Evolutionary conservation across 495 filamentous ascomycete genomes (phyloP).

Genomic region (Penicillium canescens): DNA sequence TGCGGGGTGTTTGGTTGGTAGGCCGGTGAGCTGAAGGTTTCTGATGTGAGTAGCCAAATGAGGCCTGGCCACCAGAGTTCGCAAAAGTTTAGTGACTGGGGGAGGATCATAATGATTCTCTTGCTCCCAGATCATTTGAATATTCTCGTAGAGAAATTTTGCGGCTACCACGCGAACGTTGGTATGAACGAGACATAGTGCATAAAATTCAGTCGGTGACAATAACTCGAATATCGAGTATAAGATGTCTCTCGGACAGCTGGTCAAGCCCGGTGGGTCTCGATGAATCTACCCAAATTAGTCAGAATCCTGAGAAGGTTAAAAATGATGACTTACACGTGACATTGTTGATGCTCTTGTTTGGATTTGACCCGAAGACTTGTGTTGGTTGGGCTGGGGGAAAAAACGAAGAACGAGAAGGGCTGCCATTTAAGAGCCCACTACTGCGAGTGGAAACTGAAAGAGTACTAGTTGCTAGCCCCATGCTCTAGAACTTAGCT

Average conservation of each 20-base stretch:
- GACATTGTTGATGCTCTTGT: background rate
- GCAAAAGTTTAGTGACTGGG: slow-evolving; percentile 14
- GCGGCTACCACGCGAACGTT: slow-evolving; percentile 10
- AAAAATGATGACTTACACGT: background rate
- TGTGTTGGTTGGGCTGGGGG: background rate
- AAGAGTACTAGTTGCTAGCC: no score
- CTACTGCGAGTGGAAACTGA: no score
- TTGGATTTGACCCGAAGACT: background rate
- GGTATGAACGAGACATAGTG: slow-evolving; percentile 15
- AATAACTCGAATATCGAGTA: slow-evolving; percentile 10
- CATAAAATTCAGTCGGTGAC: slow-evolving; percentile 8
- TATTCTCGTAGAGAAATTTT: slow-evolving; percentile 18
- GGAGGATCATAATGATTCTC: slow-evolving; percentile 4
- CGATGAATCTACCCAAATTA: background rate
- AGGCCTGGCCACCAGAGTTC: slow-evolving; percentile 15
- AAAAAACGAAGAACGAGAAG: background rate
- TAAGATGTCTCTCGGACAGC: slow-evolving; percentile 12
- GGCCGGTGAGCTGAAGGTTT: slow-evolving; percentile 7
- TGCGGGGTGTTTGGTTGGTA: background rate
- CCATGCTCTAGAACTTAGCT: no score
- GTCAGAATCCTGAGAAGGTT: background rate
- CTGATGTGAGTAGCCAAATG: slow-evolving; percentile 20
- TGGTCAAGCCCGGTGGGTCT: background rate
- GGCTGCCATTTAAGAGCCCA: background rate
- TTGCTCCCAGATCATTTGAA: slow-evolving; percentile 17